A percentile compares a stretch with the other conserved stretches of the same genome.
phyloP scores from a whole-genome alignment of 2,329 filamentous ascomycete species.

The Fusarium coicis region DNA sequence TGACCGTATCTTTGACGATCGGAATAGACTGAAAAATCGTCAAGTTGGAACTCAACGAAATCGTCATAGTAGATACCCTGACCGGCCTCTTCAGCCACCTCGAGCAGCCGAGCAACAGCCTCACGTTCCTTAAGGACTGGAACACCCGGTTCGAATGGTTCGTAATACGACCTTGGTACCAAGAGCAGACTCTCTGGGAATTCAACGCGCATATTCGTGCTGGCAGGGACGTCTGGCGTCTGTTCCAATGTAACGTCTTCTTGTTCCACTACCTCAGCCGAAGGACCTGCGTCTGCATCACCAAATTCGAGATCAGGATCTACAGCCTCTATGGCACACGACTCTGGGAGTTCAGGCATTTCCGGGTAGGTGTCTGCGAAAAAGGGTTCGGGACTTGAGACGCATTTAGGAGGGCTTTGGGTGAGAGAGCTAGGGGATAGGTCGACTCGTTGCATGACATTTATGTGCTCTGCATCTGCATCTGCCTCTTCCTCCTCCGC shows the following conservation, averaged over 20 bases:
- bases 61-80: slow-evolving; percentile 39
- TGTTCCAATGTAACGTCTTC: not conserved
- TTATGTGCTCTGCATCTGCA: slow-evolving; percentile 2
- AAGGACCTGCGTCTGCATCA: not conserved
- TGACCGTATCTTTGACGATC: slow-evolving; percentile 48
- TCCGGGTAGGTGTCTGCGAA: slow-evolving; percentile 12
- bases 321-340: not conserved
- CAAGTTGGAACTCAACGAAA: slow-evolving; percentile 62
- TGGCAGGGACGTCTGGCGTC: not conserved
- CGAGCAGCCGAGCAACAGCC: slow-evolving; percentile 18
- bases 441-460: slow-evolving; percentile 3
- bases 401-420: not conserved
- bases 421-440: slow-evolving; percentile 14
- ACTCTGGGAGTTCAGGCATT: slow-evolving; percentile 3
- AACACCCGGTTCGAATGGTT: slow-evolving; percentile 46
- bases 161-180: slow-evolving; percentile 46
- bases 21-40: slow-evolving; percentile 69
- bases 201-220: slow-evolving; percentile 37
- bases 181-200: slow-evolving; percentile 44
- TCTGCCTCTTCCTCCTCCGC: slow-evolving; percentile 11
- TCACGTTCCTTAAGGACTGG: slow-evolving; percentile 40
- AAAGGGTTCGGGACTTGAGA: not conserved
- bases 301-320: not conserved
- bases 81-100: slow-evolving; percentile 13
- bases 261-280: slow-evolving; percentile 2